Conservation (phyloP, 1,284 basidiomycete genomes). For the Ustilago shanxiensis region DNA sequence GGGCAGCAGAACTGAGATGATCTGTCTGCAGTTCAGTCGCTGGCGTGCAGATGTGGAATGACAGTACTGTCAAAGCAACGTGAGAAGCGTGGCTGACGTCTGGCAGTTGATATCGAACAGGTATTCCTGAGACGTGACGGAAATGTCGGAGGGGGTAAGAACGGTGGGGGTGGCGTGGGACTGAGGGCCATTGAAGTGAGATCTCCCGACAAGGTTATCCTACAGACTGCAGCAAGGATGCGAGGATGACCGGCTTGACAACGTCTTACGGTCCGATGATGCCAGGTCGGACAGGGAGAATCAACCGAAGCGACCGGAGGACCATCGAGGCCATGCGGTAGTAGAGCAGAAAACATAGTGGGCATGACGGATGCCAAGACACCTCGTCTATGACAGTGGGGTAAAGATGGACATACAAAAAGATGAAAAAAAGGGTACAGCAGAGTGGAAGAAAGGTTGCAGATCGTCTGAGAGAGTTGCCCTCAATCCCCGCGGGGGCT, state of each 20-base stretch:
- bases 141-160: no score
- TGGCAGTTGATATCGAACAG: no score
- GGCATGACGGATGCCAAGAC: constrained; percentile 13
- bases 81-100: neutral
- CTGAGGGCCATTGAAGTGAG: neutral
- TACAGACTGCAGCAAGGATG: neutral
- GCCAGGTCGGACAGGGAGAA: no score
- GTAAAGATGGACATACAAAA: neutral
- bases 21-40: neutral
- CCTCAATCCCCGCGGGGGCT: constrained; percentile 8
- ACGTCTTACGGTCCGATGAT: no score
- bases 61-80: no score
- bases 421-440: neutral
- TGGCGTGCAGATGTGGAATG: no score
- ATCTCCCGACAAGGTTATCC: neutral
- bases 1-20: neutral
- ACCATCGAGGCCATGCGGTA: no score
- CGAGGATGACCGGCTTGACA: neutral
- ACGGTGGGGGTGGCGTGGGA: no score
- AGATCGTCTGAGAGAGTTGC: neutral
- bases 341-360: no score
- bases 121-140: no score
- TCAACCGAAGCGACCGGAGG: neutral
- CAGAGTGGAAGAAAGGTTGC: neutral
- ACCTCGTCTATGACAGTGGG: neutral